A percentile compares a stretch with the other conserved stretches of the same genome.
Evolutionary conservation across 306 rosid genomes (phyloP).

Genomic region (Cucurbita argyrosperma): DNA sequence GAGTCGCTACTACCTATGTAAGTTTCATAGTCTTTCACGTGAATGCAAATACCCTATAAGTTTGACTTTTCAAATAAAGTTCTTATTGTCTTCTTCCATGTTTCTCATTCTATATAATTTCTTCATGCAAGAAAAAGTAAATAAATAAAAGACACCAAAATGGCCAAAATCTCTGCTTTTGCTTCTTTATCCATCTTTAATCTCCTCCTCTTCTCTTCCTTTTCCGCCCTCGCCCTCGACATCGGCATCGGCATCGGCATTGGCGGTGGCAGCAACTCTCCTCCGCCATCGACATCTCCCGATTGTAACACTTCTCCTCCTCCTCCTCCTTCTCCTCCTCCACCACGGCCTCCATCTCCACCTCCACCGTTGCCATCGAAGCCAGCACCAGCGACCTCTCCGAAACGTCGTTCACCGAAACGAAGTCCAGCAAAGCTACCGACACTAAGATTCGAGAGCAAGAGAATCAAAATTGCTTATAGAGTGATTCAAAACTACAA

Average conservation of each 20-base stretch:
- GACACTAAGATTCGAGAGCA: background rate
- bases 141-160: background rate
- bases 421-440: too few species aligned
- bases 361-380: background rate
- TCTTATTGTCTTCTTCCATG: too few species aligned
- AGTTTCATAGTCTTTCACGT: too few species aligned
- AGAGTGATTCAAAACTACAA: constrained; percentile 14
- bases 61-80: too few species aligned
- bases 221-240: background rate
- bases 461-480: constrained; percentile 11
- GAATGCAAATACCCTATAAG: too few species aligned
- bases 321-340: background rate
- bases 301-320: constrained; percentile 11
- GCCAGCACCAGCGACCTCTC: background rate
- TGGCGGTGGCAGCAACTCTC: background rate
- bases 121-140: too few species aligned
- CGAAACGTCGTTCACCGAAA: background rate
- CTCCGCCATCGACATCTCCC: background rate
- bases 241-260: background rate
- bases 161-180: background rate
- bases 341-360: constrained; percentile 5
- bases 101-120: too few species aligned
- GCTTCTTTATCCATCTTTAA: background rate
- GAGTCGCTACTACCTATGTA: too few species aligned
- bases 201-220: constrained; percentile 8